Evolutionary conservation across 306 rosid species (phyloP), one percentile per base, ranked within the genome.

Genomic region (Cicer chorassanicum): DNA sequence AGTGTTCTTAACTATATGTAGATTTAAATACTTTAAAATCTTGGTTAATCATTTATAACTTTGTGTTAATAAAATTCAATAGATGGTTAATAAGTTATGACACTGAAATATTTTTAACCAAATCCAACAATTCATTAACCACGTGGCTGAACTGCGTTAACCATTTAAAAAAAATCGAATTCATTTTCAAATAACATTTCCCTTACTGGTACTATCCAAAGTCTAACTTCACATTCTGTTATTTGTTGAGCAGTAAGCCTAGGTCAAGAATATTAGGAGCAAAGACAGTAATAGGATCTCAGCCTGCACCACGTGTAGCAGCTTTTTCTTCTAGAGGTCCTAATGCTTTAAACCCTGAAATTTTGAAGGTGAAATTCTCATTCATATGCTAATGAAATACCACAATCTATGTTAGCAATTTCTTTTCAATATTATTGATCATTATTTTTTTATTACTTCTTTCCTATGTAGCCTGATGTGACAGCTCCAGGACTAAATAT

Each of bases 401-500:
- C 45, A 51, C 16, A 41, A 2, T 69, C 63, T 60, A 64, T 51
- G 39, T 44, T 39, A 65, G 60, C 5, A 29, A 29, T 39, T 29
- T 41, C 19, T 29, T 65, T 43, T 56, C 54, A 39, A 62, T 36
- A 49, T 9, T 61, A 48, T 45, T 62, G 9, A n/a, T 60, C 24
- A 34, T 14, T 24, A 44, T 48, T 43, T 38, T 11, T 43, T 42
- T 53, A 5, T 24, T 9, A 59, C 49, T 77, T 46, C 50, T 56
- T 79, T 66, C 40, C 46, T 83, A 41, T 48, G 73, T 56, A 91
- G 97, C 97, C 97, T 62, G 97, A 91, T 83, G 75, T 91, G 49
- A 82, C 91, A 68, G 97, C 97, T 29, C 97, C 97, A 10, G 97
- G 97, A 69, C 79, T 91, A 79, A 91, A 91, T 82, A 89, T 91